Conservation (phyloP, 129 eudicot genomes). For the Gnaphalium uliginosum region DNA sequence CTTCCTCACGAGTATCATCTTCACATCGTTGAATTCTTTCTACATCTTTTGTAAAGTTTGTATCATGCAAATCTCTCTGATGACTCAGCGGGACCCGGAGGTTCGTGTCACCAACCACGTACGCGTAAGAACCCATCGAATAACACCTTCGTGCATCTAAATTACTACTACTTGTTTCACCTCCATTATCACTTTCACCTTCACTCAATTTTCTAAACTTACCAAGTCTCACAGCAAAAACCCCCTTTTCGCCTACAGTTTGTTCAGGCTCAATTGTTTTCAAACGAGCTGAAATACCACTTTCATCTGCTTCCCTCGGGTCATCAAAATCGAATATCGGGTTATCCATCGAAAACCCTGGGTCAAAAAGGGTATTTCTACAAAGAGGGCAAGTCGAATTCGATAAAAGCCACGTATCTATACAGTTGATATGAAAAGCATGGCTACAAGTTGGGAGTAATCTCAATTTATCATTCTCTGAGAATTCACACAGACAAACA, state of each 20-base stretch:
- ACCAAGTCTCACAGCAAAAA: conserved; percentile 79
- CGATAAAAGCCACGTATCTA: conserved; percentile 86
- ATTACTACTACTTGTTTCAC: conserved; percentile 82
- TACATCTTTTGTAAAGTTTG: conserved; percentile 36
- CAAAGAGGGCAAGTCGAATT: conserved; percentile 92
- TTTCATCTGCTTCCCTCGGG: conserved; percentile 53
- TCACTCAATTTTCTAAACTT: conserved; percentile 63
- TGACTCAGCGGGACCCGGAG: conserved; percentile 59
- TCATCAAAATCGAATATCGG: conserved; percentile 76
- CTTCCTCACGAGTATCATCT: conserved; percentile 35
- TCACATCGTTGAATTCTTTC: conserved; percentile 15
- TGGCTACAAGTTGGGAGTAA: conserved; percentile 90
- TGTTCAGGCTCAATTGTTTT: conserved; percentile 63
- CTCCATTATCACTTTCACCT: conserved; percentile 45
- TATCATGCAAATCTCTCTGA: conserved; percentile 31
- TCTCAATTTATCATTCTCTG: conserved; percentile 69
- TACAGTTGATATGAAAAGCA: conserved; percentile 83
- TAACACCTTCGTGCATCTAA: conserved; percentile 89
- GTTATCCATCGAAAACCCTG: conserved; percentile 67
- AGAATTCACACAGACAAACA: conserved; percentile 81
- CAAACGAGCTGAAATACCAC: conserved; percentile 38
- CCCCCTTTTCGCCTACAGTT: conserved; percentile 44
- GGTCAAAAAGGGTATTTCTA: conserved; percentile 68
- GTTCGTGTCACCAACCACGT: conserved; percentile 63
- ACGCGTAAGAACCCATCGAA: conserved; percentile 93